These are phyloP conservation scores for Amanita pseudoporphyria DNA, from an alignment of 768 basidiomycete genomes.

Conservation along the genomic window DNA sequence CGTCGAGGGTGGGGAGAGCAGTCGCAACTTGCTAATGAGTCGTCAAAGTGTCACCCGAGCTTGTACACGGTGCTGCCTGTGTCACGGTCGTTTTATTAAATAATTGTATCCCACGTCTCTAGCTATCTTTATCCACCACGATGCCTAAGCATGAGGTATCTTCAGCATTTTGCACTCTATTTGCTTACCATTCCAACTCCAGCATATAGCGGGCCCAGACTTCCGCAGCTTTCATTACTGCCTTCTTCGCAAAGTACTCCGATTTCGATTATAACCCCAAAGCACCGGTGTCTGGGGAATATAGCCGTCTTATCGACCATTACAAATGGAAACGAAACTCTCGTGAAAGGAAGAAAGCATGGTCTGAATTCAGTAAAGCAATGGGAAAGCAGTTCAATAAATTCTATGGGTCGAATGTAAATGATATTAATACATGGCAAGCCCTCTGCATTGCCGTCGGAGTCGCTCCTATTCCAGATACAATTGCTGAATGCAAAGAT, in stretches of 20 bases:
- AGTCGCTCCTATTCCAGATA: slow-evolving; percentile 1
- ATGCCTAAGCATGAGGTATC: too few relatives aligned
- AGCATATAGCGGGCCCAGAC: too few relatives aligned
- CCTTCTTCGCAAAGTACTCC: not conserved
- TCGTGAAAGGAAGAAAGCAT: not conserved
- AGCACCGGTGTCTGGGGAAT: not conserved
- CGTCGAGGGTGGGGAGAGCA: too few relatives aligned
- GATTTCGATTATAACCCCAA: not conserved
- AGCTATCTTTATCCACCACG: too few relatives aligned
- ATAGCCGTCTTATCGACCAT: not conserved
- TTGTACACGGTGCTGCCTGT: too few relatives aligned
- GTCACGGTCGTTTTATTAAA: too few relatives aligned
- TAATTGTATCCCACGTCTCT: too few relatives aligned
- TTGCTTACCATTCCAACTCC: too few relatives aligned
- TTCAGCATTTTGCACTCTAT: too few relatives aligned
- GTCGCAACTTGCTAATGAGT: too few relatives aligned
- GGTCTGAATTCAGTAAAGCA: not conserved
- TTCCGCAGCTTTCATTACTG: too few relatives aligned
- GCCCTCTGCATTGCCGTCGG: not conserved
- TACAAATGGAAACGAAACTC: not conserved
- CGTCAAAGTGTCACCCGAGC: too few relatives aligned
- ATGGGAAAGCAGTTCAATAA: not conserved
- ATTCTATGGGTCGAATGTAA: not conserved
- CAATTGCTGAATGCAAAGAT: not conserved
- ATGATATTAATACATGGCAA: slow-evolving; percentile 3